A percentile compares a stretch with the other conserved stretches of the same genome.
Evolutionary conservation across 2,329 filamentous ascomycete genomes (phyloP).

Genomic region (Chrysoporthe cubensis): DNA sequence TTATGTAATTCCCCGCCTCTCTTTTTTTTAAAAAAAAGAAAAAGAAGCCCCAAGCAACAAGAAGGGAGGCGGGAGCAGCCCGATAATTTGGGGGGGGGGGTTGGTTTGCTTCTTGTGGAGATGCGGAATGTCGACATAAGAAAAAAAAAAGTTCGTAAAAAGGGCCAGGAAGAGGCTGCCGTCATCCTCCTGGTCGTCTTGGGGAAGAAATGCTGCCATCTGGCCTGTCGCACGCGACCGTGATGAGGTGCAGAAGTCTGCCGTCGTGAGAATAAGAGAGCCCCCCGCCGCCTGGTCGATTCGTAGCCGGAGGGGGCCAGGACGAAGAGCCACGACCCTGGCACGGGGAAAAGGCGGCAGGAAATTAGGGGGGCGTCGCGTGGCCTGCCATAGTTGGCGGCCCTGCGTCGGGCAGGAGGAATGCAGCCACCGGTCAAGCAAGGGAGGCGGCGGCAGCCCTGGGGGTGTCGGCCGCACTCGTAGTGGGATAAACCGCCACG

Average conservation of each 20-base stretch:
- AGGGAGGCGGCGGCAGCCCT: conserved; percentile 15
- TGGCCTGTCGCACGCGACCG: not conserved
- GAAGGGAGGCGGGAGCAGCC: not conserved
- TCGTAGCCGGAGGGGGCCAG: not conserved
- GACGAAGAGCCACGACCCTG: not conserved
- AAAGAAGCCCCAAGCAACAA: conserved; percentile 18
- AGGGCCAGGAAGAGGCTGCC: not conserved
- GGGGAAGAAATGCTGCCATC: conserved; percentile 5
- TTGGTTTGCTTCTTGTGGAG: no score
- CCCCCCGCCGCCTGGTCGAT: not conserved
- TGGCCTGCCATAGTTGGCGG: not conserved
- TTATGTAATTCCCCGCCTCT: conserved; percentile 19
- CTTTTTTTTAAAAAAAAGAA: not conserved
- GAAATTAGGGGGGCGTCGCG: not conserved
- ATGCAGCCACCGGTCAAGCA: conserved; percentile 8
- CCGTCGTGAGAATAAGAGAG: not conserved
- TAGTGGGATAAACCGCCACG: conserved; percentile 13
- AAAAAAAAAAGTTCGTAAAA: conserved; percentile 17
- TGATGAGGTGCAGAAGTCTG: not conserved
- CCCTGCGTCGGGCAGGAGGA: not conserved
- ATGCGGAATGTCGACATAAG: conserved; percentile 16
- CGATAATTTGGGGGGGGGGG: no score
- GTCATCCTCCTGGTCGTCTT: not conserved
- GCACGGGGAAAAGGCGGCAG: not conserved
- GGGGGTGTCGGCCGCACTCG: conserved; percentile 3